Evolutionary conservation across 2,329 filamentous ascomycete genomes (phyloP), one percentile per base, ranked within the genome.

Genomic region (Microdochium paspali): DNA sequence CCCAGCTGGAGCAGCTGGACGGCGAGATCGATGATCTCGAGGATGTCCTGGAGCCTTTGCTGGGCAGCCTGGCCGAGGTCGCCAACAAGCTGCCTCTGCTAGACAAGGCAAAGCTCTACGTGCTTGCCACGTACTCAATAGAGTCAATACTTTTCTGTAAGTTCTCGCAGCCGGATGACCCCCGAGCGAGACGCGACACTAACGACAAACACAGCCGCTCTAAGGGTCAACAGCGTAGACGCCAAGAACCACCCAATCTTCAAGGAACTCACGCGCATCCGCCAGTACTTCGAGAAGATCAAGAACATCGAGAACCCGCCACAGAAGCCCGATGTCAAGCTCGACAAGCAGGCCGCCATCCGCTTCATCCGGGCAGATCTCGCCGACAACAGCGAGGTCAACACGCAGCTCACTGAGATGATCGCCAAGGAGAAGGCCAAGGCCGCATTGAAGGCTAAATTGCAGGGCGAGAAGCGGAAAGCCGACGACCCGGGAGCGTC

Each of bases 211-310:
- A 10, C 24, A 51, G 88, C 85, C 46, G 84, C 86, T 52, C 73
- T 98, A 21, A 82, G 84, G 51, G 76, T 96, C 9, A 83, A 89
- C 55, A 89, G 86, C 49, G 76, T 84, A 25, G 79, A 95, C 59
- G 84, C 87, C n/a, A 89, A 86, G 63, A 76, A 85, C 46, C 91
- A 97, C 62, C 78, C 87, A 24, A 80, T 98, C 50, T 93, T 89
- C 67, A 77, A 77, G 50, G 93, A 98, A 70, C 77, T 98, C 52
- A 84, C 81, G 49, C 82, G 93, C 48, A 84, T 97, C 47, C 89
- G 84, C 65, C 85, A 90, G 61, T 97, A 97, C 66, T 95, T 95
- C 67, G 81, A 79, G 50, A 98, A 97, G 71, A 91, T 97, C 63
- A 88, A 93, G 61, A 72, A 74, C 13, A 77, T 81, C 3, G 90